Conservation (phyloP, 176 grass and related monocot species). For the Cymbopogon citratus region DNA sequence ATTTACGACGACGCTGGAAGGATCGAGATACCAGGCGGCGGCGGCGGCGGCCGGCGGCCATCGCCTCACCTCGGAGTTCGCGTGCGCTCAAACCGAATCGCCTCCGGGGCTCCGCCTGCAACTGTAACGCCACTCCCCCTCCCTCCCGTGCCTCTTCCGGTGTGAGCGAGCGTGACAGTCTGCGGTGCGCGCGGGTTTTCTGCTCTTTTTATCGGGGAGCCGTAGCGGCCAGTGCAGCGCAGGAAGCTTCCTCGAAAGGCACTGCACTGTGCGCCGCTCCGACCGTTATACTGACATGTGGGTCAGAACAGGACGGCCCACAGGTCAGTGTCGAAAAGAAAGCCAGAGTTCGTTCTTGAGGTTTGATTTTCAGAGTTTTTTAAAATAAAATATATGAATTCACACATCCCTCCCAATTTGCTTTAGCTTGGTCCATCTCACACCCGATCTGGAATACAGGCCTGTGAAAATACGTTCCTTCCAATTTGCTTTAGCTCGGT, state of each 20-base stretch:
- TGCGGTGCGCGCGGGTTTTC: neutral
- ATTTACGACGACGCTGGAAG: neutral
- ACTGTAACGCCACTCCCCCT: neutral
- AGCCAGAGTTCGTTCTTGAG: no score
- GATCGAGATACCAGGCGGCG: neutral
- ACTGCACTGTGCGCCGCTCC: neutral
- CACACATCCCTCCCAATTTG: no score
- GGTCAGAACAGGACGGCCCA: neutral
- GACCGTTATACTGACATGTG: neutral
- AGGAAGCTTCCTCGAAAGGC: neutral
- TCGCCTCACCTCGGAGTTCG: conserved; percentile 12
- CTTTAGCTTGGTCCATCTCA: no score
- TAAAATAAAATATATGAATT: no score
- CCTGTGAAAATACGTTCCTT: no score
- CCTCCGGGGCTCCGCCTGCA: neutral
- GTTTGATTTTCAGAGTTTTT: no score
- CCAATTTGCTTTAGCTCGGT: no score
- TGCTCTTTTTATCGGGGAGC: conserved; percentile 20
- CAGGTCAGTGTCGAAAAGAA: neutral
- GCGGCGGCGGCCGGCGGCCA: neutral
- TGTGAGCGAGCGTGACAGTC: neutral
- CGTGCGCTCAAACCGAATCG: neutral
- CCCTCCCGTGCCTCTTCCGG: neutral
- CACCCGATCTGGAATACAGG: no score
- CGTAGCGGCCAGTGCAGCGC: neutral